These are phyloP conservation scores for Chaetomiaceae sp. DNA, from an alignment of 2,329 filamentous ascomycete species.

Conservation along the genomic window DNA sequence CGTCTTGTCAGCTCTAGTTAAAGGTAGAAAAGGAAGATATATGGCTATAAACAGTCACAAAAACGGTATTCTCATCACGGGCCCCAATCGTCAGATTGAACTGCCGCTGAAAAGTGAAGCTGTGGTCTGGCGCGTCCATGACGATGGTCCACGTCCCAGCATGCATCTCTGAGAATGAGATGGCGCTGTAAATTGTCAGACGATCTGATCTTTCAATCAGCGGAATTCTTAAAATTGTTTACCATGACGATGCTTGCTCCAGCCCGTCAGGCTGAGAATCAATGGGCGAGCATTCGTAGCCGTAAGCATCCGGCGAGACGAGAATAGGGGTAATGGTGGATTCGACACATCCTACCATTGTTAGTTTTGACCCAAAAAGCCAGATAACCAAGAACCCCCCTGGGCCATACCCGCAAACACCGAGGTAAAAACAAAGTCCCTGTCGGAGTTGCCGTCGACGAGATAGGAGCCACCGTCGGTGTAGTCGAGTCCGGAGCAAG, in stretches of 20 bases:
- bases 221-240: not conserved
- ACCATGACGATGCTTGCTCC: conserved; percentile 22
- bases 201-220: not conserved
- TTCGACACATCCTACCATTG: conserved; percentile 16
- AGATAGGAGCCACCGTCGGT: conserved; percentile 23
- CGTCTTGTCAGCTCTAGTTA: not conserved
- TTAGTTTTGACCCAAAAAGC: not conserved
- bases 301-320: conserved; percentile 17
- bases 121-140: conserved; percentile 16
- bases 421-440: conserved; percentile 20
- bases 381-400: not conserved
- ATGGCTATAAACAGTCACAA: conserved; percentile 22
- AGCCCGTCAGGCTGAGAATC: conserved; percentile 13
- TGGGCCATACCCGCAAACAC: conserved; percentile 14
- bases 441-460: conserved; percentile 17
- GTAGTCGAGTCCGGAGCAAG: conserved; percentile 21
- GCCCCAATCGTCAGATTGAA: conserved; percentile 18
- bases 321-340: conserved; percentile 19
- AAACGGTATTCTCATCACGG: conserved; percentile 11
- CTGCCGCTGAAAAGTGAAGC: conserved; percentile 18
- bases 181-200: conserved; percentile 8
- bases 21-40: too few species aligned
- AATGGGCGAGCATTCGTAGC: conserved; percentile 18
- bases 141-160: conserved; percentile 20
- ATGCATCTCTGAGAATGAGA: conserved; percentile 18